Evolutionary conservation across 345 rosid species (phyloP), one percentile per base, ranked within the genome.

Genomic region (Populus pruinosa): DNA sequence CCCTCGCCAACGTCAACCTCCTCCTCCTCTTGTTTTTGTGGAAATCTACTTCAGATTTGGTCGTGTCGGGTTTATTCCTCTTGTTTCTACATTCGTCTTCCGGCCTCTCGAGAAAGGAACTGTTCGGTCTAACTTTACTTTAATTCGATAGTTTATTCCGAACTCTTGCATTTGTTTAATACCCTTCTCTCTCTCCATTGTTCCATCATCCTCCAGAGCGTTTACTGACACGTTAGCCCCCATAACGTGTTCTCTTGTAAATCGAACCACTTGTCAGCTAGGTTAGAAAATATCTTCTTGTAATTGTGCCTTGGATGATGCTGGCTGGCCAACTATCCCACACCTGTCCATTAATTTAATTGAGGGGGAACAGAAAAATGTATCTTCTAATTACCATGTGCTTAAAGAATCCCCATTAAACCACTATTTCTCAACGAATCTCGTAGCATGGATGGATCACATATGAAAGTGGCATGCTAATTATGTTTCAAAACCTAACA

Each of bases 21-120:
- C 9, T 33, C 36, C 36, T 33, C 5, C 5, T 33, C 4, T 33
- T 23, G 8, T 50, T 35, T 5, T 10, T 0, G 7, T 21, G 8
- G 23, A 77, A 55, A 56, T 69, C 68, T n/a, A 4, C 49, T 21
- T 2, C 1, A 64, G 80, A 64, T 78, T 49, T 65, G 71, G 20
- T 41, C 2, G 3, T 71, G 76, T 64, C 71, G 71, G 76, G 38
- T 49, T 21, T 35, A 39, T 71, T 49, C 69, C 8, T 13, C 49
- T 36, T 38, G 31, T 8, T 70, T 77, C 80, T 29, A 72, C 81
- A 39, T 56, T 36, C 53, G 33, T 70, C 80, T 13, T 3, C 39
- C 4, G 33, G n/a, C 25, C 50, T 2, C 10, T 10, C 31, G 8
- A 6, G 29, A 16, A 14, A 29, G 8, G 8, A 10, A 3, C 18